Evolutionary conservation across 257 asterid genomes (phyloP).

Genomic region (Anisodus acutangulus): DNA sequence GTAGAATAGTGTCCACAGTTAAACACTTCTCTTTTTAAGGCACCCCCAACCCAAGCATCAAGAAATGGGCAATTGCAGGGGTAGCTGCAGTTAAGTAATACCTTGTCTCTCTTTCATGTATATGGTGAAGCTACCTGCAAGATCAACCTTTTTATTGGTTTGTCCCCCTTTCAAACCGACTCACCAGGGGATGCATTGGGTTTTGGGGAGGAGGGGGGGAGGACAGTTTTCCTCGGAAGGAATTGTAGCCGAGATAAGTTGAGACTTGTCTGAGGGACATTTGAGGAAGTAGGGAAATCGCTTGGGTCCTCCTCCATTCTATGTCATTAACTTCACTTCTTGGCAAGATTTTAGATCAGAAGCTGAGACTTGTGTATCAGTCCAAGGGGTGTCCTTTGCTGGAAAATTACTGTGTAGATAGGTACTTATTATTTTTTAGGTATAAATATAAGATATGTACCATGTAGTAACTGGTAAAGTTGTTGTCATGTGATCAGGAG

Average conservation of each 20-base stretch:
- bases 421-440: no score
- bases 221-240: neutral
- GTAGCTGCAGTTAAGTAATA: neutral
- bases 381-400: no score
- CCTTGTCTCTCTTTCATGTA: neutral
- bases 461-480: no score
- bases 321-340: neutral
- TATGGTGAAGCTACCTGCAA: neutral
- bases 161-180: conserved; percentile 5
- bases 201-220: neutral
- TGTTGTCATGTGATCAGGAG: no score
- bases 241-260: neutral
- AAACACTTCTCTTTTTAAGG: neutral
- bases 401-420: no score
- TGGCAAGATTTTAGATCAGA: neutral
- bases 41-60: neutral
- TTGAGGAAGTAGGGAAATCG: neutral
- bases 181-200: neutral
- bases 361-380: neutral
- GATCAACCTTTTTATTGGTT: neutral
- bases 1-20: neutral
- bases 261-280: conserved; percentile 12
- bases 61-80: neutral
- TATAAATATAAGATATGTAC: no score
- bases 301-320: neutral